Evolutionary conservation across 495 filamentous ascomycete genomes (phyloP).

Genomic region (Barbatosphaeria neglecta): DNA sequence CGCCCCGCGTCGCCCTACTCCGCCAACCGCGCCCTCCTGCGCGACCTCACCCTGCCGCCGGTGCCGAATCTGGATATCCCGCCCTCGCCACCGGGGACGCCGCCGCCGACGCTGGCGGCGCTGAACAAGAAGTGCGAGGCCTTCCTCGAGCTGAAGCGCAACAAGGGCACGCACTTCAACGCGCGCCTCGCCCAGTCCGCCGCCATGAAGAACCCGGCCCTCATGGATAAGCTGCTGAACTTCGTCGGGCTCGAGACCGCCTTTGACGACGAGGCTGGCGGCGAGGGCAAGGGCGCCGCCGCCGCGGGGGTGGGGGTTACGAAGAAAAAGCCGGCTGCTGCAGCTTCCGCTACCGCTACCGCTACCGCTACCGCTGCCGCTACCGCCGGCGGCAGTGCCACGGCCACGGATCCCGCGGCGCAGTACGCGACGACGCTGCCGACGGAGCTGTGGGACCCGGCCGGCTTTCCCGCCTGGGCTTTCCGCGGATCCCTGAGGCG

Average conservation of each 20-base stretch:
- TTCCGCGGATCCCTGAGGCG: conserved; percentile 62
- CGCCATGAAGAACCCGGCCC: conserved; percentile 68
- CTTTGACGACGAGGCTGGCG: conserved; percentile 23
- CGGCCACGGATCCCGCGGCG: conserved; percentile 5
- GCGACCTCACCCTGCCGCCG: conserved; percentile 76
- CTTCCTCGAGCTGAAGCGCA: conserved; percentile 71
- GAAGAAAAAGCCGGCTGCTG: not conserved
- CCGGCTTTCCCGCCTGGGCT: conserved; percentile 53
- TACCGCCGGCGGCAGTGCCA: no score
- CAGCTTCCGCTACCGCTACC: no score
- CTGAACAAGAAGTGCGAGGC: conserved; percentile 66
- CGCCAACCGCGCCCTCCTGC: conserved; percentile 51
- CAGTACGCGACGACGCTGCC: conserved; percentile 72
- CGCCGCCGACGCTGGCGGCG: conserved; percentile 34
- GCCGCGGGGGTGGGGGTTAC: no score
- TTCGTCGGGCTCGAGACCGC: conserved; percentile 59
- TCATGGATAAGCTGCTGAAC: conserved; percentile 65
- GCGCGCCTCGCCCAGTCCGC: conserved; percentile 58
- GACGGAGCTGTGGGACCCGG: conserved; percentile 54
- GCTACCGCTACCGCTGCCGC: no score
- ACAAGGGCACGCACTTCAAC: conserved; percentile 84
- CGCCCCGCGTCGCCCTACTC: conserved; percentile 60
- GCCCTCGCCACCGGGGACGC: conserved; percentile 69
- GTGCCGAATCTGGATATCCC: conserved; percentile 72
- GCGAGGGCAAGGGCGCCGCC: not conserved